Evolutionary conservation across 164 flowering plant genomes (phyloP), one percentile per base, ranked within the genome.

Genomic region (grape (Vitis vinifera)): DNA sequence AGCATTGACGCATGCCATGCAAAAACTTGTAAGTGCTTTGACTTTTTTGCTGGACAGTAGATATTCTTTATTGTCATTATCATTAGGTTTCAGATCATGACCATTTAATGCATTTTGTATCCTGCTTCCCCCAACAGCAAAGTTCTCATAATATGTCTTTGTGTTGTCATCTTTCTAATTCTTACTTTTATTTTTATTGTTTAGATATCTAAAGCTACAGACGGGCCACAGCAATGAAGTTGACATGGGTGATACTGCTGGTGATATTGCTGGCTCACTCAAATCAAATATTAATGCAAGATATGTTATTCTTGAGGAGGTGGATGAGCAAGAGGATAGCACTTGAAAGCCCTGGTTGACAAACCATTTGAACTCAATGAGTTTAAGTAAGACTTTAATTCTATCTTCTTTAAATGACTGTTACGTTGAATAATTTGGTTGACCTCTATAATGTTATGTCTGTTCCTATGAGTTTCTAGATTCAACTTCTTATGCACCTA

Each of bases 261-360:
- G 44, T 37, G 44, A 37, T 37, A 37, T 37, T 6, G 44, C 63
- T 17, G 78, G 70, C 37, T 73, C 82, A 30, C 72, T 51, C 49
- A 10, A 78, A 48, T 56, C 59, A 2, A 85, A 72, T 77, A 79
- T 50, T 47, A 74, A 84, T 67, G 86, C 88, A 51, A 92, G 83
- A 71, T 94, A 94, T 84, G 97, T 86, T 59, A 92, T 94, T 75
- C 94, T 94, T 49, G 97, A 91, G 67, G 92, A 89, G 82, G 77
- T 80, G 84, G 94, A 94, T 56, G 97, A 87, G 69, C 86, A 79
- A 67, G 90, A 83, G 23, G 86, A 79, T 61, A 74, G 74, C 12
- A 62, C 62, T 56, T 87, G 82, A 81, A 50, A 55, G 12, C 57
- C 65, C 2, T 29, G 29, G 66, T 66, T 29, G 51, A 15, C 50